Base-by-base conservation (phyloP, 2,329 filamentous ascomycete species). In the Emmonsia crescens region DNA sequence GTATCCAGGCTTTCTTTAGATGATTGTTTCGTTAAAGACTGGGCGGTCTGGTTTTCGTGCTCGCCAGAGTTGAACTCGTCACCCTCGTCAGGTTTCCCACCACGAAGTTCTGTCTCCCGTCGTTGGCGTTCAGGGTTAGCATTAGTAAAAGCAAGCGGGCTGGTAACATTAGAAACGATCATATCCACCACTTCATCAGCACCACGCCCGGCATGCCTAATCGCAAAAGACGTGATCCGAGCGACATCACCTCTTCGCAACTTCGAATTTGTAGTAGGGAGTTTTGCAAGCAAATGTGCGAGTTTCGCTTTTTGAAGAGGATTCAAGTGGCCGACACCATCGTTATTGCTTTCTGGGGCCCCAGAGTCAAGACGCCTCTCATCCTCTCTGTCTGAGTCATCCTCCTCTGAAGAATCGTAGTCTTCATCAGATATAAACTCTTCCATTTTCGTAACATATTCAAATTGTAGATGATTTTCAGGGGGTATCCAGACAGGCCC, bases 101-200 rank as follows among this genome's bases (percentile, higher is more conserved):
- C 62, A 8, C 51, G 33, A 56, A 60, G 60, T 40, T 65, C 65
- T 24, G 52, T 63, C 49, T 63, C 63, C 29, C 62, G 60, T 27
- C 59, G 58, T 58, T 66, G 64, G 21, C 57, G 56, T 61, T 81
- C 75, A 27, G 85, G 83, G 63, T 90, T 92, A 29, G 88, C 89
- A 6, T 82, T 82, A 0, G 86, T 89, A 66, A 87, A 84, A 5
- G 86, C 83, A 62, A 95, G 85, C 0, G 94, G 94, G 59, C 82
- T 84, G 63, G 88, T 81, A 40, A 97, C 81, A 68, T 99, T 97
- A 0, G 85, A 82, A 0, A 96, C 83, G 44, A 97, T 86, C 75
- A 96, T 84, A 57, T 93, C 84, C n/a, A 96, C 91, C 42, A 96
- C 87, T 76, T 97, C 94, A 65, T 95, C 89, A 14, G 90, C 89